Base-by-base conservation (phyloP, 225 moss, liverwort and hornwort species). In the Sphagnum contortum region DNA sequence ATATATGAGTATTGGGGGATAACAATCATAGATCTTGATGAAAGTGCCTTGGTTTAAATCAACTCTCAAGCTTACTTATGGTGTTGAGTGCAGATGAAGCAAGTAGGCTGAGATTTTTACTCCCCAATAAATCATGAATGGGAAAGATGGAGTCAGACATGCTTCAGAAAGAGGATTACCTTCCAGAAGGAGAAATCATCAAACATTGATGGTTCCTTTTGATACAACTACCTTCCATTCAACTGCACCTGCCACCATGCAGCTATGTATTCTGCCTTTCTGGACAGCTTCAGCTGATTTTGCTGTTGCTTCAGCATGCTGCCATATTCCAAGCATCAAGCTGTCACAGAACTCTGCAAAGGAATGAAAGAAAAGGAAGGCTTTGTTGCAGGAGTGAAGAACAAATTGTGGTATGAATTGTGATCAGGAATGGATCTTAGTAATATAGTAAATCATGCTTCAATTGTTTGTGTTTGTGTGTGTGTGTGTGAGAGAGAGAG, bases 221-320 rank as follows among this genome's bases (percentile, higher is more conserved):
- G 63, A 75, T 76, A 83, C 60, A 94, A 64, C 76, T 94, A 89
- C 72, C 85, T 76, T 50, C 91, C 89, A 66, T 87, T 94, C 89
- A 87, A 85, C 54, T 81, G 89, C 49, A 83, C 81, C 62, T 83
- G 88, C 29, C 29, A 29, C 14, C 91, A 89, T 45, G 83, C 83
- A 69, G 77, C 78, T 61, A 91, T 77, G 66, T 87, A 89, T 59
- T 89, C 87, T 45, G 68, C 69, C 52, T 72, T 94, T 94, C 62
- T 79, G 87, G 70, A 83, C 83, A 66, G 71, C 83, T 57, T 85
- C 94, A 67, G 77, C 78, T 44, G 81, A 83, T 77, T 74, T 85
- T 54, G 80, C 81, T 54, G 87, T 80, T 47, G 81, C 89, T 76
- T 87, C 87, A 57, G 81, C 89, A 74, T 89, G 83, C 87, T 91